Base-by-base conservation (phyloP, 441 rosid species). In the Kokia cookei region DNA sequence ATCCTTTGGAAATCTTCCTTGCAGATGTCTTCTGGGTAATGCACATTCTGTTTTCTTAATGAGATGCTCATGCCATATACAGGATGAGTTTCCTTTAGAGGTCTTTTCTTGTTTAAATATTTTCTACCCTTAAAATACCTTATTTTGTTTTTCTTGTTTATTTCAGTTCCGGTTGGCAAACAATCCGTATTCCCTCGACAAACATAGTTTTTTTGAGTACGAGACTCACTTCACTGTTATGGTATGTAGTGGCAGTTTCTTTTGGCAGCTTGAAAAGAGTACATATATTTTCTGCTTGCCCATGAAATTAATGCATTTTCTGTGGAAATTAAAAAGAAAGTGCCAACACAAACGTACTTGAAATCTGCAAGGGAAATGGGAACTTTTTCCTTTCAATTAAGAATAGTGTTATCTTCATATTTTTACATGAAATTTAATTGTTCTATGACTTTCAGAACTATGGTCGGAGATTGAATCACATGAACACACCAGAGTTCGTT, bases 191-290 rank as follows among this genome's bases (percentile, higher is more conserved):
- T 79, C 99, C 50, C 84, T 94, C 66, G 94, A 86, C 57, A 90
- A 87, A 75, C 86, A 86, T 80, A 95, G 96, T 75, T 78, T 93
- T 71, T 91, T 90, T 68, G 98, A 93, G 84, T 95, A 91, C n/a
- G 98, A 95, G 81, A 95, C 99, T 42, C 99, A 93, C 88, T 93
- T 95, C 78, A 95, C 98, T 35, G 99, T 93, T 55, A 95, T 95
- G 99, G 99, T 95, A 89, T 58, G 88, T 62, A 53, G 68, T 61
- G 22, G 71, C 69, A 71, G 65, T 64, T 26, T 74, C 69, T 51
- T 32, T 69, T 32, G 48, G 5, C 72, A 53, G 47, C n/a, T 67
- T 67, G 24, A 67, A 67, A 48, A 67, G 26, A 15, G 42, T 27
- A 32, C 47, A 9, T 29, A 6, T 65, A 19, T 65, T 27, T 14